Base-by-base conservation (phyloP, 2,329 filamentous ascomycete species). In the Daldinia sp. region DNA sequence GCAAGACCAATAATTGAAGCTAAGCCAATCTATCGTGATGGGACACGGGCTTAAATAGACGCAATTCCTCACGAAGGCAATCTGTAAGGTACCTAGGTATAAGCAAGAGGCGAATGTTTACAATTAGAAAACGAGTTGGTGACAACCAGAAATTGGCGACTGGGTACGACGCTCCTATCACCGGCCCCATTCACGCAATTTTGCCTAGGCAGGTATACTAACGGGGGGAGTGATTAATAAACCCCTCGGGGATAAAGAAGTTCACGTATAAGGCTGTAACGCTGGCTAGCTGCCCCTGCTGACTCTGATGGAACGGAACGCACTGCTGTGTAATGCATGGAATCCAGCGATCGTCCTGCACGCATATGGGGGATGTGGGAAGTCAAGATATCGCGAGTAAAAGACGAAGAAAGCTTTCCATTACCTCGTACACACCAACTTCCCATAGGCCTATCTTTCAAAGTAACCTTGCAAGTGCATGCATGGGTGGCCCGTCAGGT, bases 401-500 rank as follows among this genome's bases (percentile, higher is more conserved):
- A 32, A 7, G 29, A 32, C 29, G 29, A 32, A 6, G 29, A 11
- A 32, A 7, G 29, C 11, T 32, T 32, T 45, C 11, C 27, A 6
- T 45, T 13, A 15, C 41, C 41, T 25, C 13, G 10, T 45, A 10
- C 11, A 13, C 23, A 25, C 21, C 13, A 15, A 4, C 23, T 15
- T 29, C 21, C n/a, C 15, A 29, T 15, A 47, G 13, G 23, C 15
- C 41, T 29, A 29, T 29, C 13, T 27, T 47, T 29, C 9, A 13
- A 10, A 23, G 9, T 4, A 41, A 41, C 37, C 37, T 41, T 45
- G 39, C n/a, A 23, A n/a, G 13, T 27, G 15, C 13, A n/a, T 45
- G 39, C 39, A 45, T 45, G 39, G 27, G 39, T 45, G 39, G 23
- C 39, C 39, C 39, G 39, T 43, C 39, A 43, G 39, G 27, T 27